A percentile compares a stretch with the other conserved stretches of the same genome.
phyloP scores from a whole-genome alignment of 2,329 filamentous ascomycete species.

The Neofusicoccum kwambonambiense region DNA sequence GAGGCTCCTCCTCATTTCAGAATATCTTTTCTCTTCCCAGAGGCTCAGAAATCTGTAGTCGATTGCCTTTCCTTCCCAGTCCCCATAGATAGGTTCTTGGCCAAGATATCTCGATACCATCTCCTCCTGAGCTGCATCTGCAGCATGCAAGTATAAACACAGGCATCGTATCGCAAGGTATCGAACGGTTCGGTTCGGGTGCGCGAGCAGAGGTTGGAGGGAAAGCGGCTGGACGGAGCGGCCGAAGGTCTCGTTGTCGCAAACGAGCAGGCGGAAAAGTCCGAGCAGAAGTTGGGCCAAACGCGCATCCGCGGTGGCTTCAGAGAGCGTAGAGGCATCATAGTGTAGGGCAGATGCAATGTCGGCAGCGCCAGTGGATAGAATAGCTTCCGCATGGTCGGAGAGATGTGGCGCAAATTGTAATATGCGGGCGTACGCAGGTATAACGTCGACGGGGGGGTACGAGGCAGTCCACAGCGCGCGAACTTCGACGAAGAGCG shows the following conservation, averaged over 20 bases:
- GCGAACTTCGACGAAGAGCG: slow-evolving; percentile 76
- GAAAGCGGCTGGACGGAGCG: slow-evolving; percentile 63
- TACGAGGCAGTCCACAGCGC: slow-evolving; percentile 68
- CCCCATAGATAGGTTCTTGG: slow-evolving; percentile 61
- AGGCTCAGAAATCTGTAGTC: slow-evolving; percentile 74
- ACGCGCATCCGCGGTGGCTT: slow-evolving; percentile 36
- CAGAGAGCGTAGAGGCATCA: slow-evolving; percentile 10
- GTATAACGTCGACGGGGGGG: slow-evolving; percentile 45
- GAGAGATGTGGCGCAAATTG: slow-evolving; percentile 80
- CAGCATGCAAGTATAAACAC: slow-evolving; percentile 72
- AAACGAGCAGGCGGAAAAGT: slow-evolving; percentile 75
- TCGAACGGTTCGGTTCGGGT: slow-evolving; percentile 60
- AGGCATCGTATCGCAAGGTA: slow-evolving; percentile 83
- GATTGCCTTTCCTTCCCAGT: slow-evolving; percentile 72
- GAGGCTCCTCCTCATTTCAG: slow-evolving; percentile 26
- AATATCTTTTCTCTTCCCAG: slow-evolving; percentile 62
- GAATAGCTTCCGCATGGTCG: slow-evolving; percentile 62
- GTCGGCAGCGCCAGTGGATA: slow-evolving; percentile 15
- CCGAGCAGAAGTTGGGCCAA: slow-evolving; percentile 60
- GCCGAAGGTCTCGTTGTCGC: slow-evolving; percentile 68
- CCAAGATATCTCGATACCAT: slow-evolving; percentile 68
- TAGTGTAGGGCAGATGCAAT: slow-evolving; percentile 1
- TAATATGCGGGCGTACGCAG: slow-evolving; percentile 75
- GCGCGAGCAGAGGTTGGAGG: slow-evolving; percentile 67
- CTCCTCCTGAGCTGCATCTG: slow-evolving; percentile 73